Percentiles rank a stretch among this genome's conserved stretches.
These are phyloP conservation scores for Trebouxia sp. DNA, from an alignment of 139 green algal species.

Conservation along the genomic window DNA sequence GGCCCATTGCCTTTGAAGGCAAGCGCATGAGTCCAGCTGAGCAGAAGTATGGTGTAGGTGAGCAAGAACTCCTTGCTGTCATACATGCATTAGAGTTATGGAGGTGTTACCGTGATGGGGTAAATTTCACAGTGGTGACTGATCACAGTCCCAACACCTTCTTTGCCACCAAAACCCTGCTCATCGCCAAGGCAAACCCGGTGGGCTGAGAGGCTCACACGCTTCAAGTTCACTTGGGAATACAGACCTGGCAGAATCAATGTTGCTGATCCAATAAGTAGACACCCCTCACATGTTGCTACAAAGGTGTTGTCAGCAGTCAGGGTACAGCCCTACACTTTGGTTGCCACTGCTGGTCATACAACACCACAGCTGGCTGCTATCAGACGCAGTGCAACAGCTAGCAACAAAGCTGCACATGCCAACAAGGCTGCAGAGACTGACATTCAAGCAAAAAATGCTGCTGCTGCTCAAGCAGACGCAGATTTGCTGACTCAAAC, in stretches of 20 bases:
- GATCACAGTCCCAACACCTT: conserved; percentile 38
- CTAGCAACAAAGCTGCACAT: too few species aligned
- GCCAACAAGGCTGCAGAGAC: background rate
- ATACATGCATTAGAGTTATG: too few species aligned
- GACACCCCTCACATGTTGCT: background rate
- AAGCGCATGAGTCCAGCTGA: conserved; percentile 34
- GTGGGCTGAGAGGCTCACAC: conserved; percentile 23
- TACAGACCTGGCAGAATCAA: conserved; percentile 28
- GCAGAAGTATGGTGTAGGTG: conserved; percentile 33
- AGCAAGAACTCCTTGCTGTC: too few species aligned
- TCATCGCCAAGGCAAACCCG: conserved; percentile 21
- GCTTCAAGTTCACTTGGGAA: conserved; percentile 30
- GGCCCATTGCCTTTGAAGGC: conserved; percentile 36
- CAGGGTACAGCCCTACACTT: background rate
- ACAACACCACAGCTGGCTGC: background rate
- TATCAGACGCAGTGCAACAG: background rate
- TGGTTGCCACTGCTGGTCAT: background rate
- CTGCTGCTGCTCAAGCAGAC: background rate
- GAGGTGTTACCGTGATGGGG: conserved; percentile 38
- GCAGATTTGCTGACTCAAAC: background rate
- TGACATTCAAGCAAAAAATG: background rate
- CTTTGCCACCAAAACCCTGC: background rate
- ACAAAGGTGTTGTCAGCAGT: background rate
- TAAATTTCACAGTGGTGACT: conserved; percentile 27
- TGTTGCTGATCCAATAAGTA: conserved; percentile 30